Evolutionary conservation across 2,329 filamentous ascomycete species (phyloP).

Genomic region (Knoxdaviesia capensis): DNA sequence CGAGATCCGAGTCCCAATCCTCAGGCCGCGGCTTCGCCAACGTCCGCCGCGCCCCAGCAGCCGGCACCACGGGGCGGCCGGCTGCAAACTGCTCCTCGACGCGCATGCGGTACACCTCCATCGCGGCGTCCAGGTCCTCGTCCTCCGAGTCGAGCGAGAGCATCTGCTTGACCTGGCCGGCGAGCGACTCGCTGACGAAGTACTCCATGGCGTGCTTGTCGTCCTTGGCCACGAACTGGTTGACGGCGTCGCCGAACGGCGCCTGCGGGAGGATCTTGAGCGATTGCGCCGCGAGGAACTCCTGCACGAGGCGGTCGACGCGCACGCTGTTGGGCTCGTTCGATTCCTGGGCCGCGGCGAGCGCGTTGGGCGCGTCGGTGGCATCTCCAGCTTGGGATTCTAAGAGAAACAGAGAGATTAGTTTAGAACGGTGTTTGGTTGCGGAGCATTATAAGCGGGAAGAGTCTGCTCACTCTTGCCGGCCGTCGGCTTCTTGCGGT

Average conservation of each 20-base stretch:
- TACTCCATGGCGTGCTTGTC: slow-evolving; percentile 82
- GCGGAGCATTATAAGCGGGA: neutral
- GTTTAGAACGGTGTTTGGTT: neutral
- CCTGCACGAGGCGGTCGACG: slow-evolving; percentile 72
- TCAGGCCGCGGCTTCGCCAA: slow-evolving; percentile 53
- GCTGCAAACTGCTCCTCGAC: slow-evolving; percentile 52
- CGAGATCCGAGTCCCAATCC: slow-evolving; percentile 74
- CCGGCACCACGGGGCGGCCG: slow-evolving; percentile 28
- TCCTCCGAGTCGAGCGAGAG: slow-evolving; percentile 45
- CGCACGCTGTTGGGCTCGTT: slow-evolving; percentile 29
- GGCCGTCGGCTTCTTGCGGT: slow-evolving; percentile 58
- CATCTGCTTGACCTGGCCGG: slow-evolving; percentile 50
- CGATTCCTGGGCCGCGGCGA: too few relatives aligned
- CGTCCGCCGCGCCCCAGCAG: slow-evolving; percentile 22
- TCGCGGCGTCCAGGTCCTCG: slow-evolving; percentile 46
- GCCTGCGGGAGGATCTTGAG: slow-evolving; percentile 86
- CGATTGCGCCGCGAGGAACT: slow-evolving; percentile 72
- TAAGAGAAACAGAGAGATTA: too few relatives aligned
- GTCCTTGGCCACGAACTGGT: slow-evolving; percentile 84
- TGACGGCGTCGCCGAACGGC: slow-evolving; percentile 80
- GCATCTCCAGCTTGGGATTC: too few relatives aligned
- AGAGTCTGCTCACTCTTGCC: slow-evolving; percentile 8
- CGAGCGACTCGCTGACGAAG: slow-evolving; percentile 54
- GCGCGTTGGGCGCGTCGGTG: too few relatives aligned
- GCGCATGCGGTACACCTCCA: slow-evolving; percentile 50